Evolutionary conservation across 2,329 filamentous ascomycete genomes (phyloP), one percentile per base, ranked within the genome.

Genomic region (Capronia coronata): DNA sequence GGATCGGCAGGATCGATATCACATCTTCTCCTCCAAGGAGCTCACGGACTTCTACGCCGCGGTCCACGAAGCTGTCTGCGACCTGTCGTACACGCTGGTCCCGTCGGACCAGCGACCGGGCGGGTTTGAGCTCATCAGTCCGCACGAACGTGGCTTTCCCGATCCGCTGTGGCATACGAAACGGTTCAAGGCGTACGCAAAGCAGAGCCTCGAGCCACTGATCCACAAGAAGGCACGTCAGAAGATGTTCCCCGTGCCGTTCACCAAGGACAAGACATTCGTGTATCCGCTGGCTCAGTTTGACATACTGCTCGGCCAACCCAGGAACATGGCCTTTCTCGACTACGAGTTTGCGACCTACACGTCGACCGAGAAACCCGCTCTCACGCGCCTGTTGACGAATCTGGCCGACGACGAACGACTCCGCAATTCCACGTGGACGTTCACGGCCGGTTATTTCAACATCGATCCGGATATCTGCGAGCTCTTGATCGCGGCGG

Each of bases 391-490:
- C 39, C 78, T 97, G 32, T 76, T 97, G 2, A 77, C 77, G 37
- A 78, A 78, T 1, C 76, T 96, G 2, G 76, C 83, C 0, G 70
- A 67, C 0, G 77, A 84, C 0, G 59, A 67, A 3, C 70, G 75
- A 4, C 86, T 87, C 61, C 71, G 75, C 8, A 76, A 79, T 27
- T 86, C 86, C 0, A 84, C 81, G 11, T 98, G 93, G 93, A 93
- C 88, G 0, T 97, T 98, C 67, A 97, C 93, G 1, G 93, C 93
- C 0, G 93, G 93, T 45, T 98, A 98, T 71, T 98, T 98, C 73
- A 98, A 98, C 71, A 94, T 94, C 48, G 89, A 89, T 5, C 85
- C 89, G 0, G 82, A 83, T 2, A 79, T 97, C 16, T 90, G 87
- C 2, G 79, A 83, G 32, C 78, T 95, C 0, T 75, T 98, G 0